Evolutionary conservation across 176 grass and related monocot genomes (phyloP), one percentile per base, ranked within the genome.

Genomic region (Guadua angustifolia): DNA sequence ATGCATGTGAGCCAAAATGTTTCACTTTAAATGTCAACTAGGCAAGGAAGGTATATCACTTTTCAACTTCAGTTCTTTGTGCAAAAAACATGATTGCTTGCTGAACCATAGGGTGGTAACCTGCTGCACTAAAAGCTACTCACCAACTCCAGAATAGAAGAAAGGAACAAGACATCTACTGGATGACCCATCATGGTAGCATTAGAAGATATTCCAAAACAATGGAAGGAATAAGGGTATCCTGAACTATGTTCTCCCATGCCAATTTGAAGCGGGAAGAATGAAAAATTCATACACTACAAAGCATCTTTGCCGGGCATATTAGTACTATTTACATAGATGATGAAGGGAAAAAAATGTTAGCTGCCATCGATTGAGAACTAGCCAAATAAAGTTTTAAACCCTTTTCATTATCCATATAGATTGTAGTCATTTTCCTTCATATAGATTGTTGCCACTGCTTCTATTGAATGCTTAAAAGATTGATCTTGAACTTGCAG

Each of bases 81-180:
- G 16, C 24, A 38, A 36, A 29, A 78, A 63, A 18, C 25, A 33
- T 60, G 10, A 2, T 7, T 78, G 62, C 10, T 25, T 62, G 16
- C n/a, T 69, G 66, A 53, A 80, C 18, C 63, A 80, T 40, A 80
- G 7, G 12, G 79, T 32, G 51, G 36, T 71, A 71, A 81, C 4
- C 21, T 69, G 24, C n/a, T 4, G 9, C 36, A 40, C 22, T 66
- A 65, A 80, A 56, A 29, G 2, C 36, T 24, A 39, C 11, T 38
- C 26, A 17, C 17, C 17, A 53, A 33, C n/a, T 73, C 67, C 84
- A 73, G 45, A 61, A 64, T 9, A 55, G 19, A 52, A 33, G 73
- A n/a, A n/a, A n/a, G n/a, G n/a, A n/a, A n/a, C n/a, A n/a, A n/a
- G n/a, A n/a, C n/a, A n/a, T n/a, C n/a, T n/a, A n/a, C n/a, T n/a